Evolutionary conservation across 2,329 filamentous ascomycete species (phyloP).

Genomic region (Venturia oleaginea): DNA sequence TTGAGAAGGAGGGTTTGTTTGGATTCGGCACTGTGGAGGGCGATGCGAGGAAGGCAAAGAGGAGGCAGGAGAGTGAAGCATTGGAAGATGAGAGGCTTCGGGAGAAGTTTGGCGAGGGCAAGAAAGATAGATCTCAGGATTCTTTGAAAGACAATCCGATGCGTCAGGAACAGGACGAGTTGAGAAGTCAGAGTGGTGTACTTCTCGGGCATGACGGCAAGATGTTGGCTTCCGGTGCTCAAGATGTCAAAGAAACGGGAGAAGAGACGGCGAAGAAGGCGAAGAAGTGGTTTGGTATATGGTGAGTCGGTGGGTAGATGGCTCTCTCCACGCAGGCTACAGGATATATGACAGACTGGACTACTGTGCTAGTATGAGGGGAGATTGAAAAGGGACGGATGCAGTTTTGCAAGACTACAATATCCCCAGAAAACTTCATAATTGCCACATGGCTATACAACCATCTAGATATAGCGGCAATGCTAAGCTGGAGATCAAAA

Average conservation of each 20-base stretch:
- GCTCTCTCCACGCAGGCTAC: background rate
- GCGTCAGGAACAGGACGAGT: background rate
- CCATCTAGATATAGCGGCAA: no score
- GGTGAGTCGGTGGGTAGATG: background rate
- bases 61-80: conserved; percentile 19
- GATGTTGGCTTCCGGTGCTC: background rate
- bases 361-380: no score
- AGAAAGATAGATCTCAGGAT: no score
- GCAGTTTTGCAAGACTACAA: no score
- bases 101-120: no score
- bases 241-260: background rate
- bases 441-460: no score
- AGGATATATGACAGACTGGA: background rate
- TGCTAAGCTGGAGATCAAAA: no score
- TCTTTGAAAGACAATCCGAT: no score
- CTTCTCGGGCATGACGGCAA: background rate
- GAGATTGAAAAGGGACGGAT: no score
- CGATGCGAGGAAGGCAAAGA: conserved; percentile 17
- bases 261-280: background rate
- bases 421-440: no score
- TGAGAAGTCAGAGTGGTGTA: background rate
- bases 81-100: background rate
- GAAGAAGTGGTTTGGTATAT: conserved; percentile 14
- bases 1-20: conserved; percentile 51
- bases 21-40: conserved; percentile 39